These are phyloP conservation scores for Rhododendron ferrugineum DNA, from an alignment of 148 eudicot species.

Conservation along the genomic window DNA sequence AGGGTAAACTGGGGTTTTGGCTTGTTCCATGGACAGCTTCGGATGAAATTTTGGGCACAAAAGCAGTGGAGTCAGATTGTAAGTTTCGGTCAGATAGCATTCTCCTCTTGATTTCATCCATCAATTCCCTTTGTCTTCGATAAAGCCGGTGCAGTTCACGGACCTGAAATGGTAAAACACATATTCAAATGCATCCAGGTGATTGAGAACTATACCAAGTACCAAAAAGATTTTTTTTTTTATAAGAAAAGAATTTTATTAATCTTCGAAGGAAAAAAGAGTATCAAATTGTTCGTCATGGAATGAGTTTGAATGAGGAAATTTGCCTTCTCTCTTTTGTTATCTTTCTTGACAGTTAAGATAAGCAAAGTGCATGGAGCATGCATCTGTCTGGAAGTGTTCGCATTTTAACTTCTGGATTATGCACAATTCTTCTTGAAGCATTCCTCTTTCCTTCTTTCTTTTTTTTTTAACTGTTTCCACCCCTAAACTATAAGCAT, in stretches of 20 bases:
- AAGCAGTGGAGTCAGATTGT: slow-evolving; percentile 23
- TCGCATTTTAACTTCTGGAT: not conserved
- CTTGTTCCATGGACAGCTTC: slow-evolving; percentile 8
- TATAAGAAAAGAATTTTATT: not conserved
- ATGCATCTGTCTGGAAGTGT: not conserved
- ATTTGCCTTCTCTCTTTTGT: not conserved
- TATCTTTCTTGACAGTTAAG: not conserved
- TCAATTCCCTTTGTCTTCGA: slow-evolving; percentile 40
- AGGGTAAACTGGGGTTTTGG: slow-evolving; percentile 20
- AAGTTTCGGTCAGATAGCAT: slow-evolving; percentile 14
- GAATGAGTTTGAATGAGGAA: not conserved
- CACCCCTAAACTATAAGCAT: not conserved
- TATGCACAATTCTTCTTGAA: not conserved
- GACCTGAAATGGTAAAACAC: slow-evolving; percentile 28
- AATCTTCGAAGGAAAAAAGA: not conserved
- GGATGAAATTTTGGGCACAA: slow-evolving; percentile 16
- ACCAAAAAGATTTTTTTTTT: not conserved
- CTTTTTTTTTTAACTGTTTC: not conserved
- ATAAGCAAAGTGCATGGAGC: not conserved
- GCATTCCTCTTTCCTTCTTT: no score
- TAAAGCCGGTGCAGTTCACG: slow-evolving; percentile 41
- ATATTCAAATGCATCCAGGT: not conserved
- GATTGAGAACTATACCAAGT: not conserved
- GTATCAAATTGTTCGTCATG: not conserved
- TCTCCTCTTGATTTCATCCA: slow-evolving; percentile 32